Evolutionary conservation across 169 alveolate species (phyloP).

Genomic region (Haemoproteus tartakovskyi): DNA sequence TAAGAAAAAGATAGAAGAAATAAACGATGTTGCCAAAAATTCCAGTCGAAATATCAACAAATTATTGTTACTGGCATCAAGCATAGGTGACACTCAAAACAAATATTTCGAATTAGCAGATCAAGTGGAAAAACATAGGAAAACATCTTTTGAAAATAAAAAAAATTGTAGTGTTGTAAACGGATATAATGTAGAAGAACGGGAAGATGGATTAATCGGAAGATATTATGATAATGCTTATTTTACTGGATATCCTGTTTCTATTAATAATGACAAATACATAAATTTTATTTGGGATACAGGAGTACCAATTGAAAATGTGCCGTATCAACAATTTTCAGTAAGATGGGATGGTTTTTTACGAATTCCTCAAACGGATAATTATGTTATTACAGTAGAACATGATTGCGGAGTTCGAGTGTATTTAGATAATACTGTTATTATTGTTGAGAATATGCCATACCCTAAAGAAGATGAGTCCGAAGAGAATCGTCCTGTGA

Average conservation of each 20-base stretch:
- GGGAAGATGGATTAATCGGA: slow-evolving; percentile 82
- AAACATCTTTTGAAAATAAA: slow-evolving; percentile 20
- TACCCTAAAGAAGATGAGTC: slow-evolving; percentile 75
- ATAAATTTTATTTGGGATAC: slow-evolving; percentile 75
- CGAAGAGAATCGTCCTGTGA: slow-evolving; percentile 69
- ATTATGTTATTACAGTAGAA: slow-evolving; percentile 74
- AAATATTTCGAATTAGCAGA: slow-evolving; percentile 40
- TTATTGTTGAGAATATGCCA: slow-evolving; percentile 84
- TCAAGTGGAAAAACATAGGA: slow-evolving; percentile 46
- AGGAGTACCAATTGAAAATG: slow-evolving; percentile 79
- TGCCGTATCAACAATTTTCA: slow-evolving; percentile 84
- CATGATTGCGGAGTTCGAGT: slow-evolving; percentile 87
- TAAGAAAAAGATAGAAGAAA: slow-evolving; percentile 69
- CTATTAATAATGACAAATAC: slow-evolving; percentile 71
- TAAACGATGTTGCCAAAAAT: slow-evolving; percentile 70
- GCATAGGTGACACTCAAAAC: slow-evolving; percentile 14
- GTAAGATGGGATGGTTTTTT: slow-evolving; percentile 87
- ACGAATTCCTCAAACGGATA: slow-evolving; percentile 80
- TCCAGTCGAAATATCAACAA: slow-evolving; percentile 48
- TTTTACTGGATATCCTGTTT: slow-evolving; percentile 80
- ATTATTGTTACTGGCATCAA: slow-evolving; percentile 30
- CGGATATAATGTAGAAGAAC: slow-evolving; percentile 64
- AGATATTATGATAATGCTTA: slow-evolving; percentile 77
- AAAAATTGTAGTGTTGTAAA: slow-evolving; percentile 35
- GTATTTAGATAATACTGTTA: slow-evolving; percentile 83